A percentile compares a stretch with the other conserved stretches of the same genome.
Conservation (phyloP, 768 basidiomycete genomes). For the Pisolithus albus region DNA sequence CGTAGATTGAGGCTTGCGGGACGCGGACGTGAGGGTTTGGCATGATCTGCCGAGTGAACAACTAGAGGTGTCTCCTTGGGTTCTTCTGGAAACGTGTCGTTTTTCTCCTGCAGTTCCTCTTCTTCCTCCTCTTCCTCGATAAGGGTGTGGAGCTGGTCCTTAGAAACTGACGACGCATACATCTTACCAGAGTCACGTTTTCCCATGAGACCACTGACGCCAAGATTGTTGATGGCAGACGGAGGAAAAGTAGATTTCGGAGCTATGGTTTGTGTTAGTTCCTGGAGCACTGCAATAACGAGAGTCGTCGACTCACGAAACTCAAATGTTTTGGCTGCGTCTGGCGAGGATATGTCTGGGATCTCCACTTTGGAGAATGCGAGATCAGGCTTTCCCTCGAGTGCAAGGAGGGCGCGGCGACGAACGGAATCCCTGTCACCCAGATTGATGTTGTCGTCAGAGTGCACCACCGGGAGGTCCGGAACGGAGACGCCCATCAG, state of each 20-base stretch:
- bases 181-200: conserved; percentile 80
- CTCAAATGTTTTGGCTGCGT: conserved; percentile 54
- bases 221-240: conserved; percentile 34
- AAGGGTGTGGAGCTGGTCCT: conserved; percentile 73
- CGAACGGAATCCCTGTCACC: conserved; percentile 76
- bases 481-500: conserved; percentile 79
- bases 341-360: conserved; percentile 63
- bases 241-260: conserved; percentile 56
- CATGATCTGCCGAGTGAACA: conserved; percentile 19
- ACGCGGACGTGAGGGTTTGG: conserved; percentile 47
- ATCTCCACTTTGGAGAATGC: conserved; percentile 76
- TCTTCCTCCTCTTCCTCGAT: conserved; percentile 88
- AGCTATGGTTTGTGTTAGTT: conserved; percentile 32
- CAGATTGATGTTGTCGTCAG: conserved; percentile 62
- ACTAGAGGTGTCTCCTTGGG: conserved; percentile 18
- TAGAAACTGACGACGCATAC: conserved; percentile 53
- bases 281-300: not conserved
- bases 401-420: conserved; percentile 74
- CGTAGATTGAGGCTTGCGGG: conserved; percentile 64
- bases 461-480: conserved; percentile 51
- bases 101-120: conserved; percentile 36
- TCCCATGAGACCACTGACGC: conserved; percentile 37
- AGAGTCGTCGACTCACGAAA: conserved; percentile 46
- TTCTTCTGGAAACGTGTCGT: conserved; percentile 9
- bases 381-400: conserved; percentile 76